Evolutionary conservation across 345 rosid genomes (phyloP).

Genomic region (Eucalyptus regnans): DNA sequence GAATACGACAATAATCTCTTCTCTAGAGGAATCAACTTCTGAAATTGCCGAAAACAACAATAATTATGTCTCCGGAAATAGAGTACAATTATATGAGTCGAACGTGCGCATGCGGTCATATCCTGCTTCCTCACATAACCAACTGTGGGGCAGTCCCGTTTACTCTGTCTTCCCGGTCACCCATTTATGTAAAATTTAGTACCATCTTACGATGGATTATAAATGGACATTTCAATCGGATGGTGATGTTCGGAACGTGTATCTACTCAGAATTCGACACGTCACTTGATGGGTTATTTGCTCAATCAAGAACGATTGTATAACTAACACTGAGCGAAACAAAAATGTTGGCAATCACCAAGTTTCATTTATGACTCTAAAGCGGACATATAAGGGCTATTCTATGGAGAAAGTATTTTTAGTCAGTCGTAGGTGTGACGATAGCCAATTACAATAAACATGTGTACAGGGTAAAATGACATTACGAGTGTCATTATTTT

Average conservation of each 20-base stretch:
- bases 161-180: neutral
- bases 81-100: neutral
- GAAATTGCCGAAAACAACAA: neutral
- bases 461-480: neutral
- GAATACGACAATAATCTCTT: neutral
- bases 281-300: neutral
- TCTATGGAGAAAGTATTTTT: neutral
- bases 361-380: neutral
- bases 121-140: neutral
- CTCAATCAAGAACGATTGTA: neutral
- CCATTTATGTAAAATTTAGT: neutral
- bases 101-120: neutral
- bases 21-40: neutral
- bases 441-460: neutral
- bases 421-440: neutral
- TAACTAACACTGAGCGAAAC: neutral
- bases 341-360: neutral
- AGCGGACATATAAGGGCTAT: neutral
- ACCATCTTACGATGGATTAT: neutral
- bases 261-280: neutral
- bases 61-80: neutral
- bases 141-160: neutral
- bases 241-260: neutral
- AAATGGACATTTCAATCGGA: neutral
- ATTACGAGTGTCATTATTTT: neutral